Percentiles rank a stretch among this genome's conserved stretches.
Evolutionary conservation across 2,329 filamentous ascomycete species (phyloP).

Genomic region (Cyphellophora europaea): DNA sequence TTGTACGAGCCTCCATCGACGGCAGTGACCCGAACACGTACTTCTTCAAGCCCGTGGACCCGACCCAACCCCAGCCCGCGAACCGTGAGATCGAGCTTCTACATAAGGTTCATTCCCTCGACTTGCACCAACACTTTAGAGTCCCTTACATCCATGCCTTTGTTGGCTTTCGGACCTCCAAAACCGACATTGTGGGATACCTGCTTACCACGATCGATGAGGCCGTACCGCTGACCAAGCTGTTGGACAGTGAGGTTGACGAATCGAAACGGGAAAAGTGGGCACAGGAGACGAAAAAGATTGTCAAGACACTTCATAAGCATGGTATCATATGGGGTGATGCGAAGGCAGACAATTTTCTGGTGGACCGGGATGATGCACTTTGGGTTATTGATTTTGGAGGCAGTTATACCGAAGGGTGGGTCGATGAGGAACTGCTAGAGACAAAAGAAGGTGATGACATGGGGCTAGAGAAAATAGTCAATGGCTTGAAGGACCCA

Average conservation of each 20-base stretch:
- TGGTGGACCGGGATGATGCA: conserved; percentile 19
- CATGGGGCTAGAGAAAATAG: conserved; percentile 11
- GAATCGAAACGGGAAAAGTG: conserved; percentile 2
- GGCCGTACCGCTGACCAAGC: conserved; percentile 3
- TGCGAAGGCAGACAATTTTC: conserved; percentile 21
- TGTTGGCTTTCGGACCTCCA: conserved; percentile 3
- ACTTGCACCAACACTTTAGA: not conserved
- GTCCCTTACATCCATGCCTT: conserved; percentile 1
- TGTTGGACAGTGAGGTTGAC: conserved; percentile 24
- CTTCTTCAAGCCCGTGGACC: conserved; percentile 2
- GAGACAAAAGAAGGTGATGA: conserved; percentile 20
- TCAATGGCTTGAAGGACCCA: not conserved
- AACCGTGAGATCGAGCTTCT: conserved; percentile 2
- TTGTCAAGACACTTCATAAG: conserved; percentile 10
- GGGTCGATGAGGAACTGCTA: conserved; percentile 17
- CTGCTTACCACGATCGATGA: conserved; percentile 3
- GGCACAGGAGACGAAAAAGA: conserved; percentile 8
- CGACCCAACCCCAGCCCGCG: conserved; percentile 1
- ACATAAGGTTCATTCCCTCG: not conserved
- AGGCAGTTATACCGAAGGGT: conserved; percentile 20
- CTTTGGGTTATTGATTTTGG: conserved; percentile 22
- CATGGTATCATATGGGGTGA: conserved; percentile 21
- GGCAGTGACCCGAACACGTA: not conserved
- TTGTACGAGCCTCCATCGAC: not conserved
- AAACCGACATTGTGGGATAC: conserved; percentile 7